These are phyloP conservation scores for Polyporus arcularius DNA, from an alignment of 768 basidiomycete genomes.

Conservation along the genomic window DNA sequence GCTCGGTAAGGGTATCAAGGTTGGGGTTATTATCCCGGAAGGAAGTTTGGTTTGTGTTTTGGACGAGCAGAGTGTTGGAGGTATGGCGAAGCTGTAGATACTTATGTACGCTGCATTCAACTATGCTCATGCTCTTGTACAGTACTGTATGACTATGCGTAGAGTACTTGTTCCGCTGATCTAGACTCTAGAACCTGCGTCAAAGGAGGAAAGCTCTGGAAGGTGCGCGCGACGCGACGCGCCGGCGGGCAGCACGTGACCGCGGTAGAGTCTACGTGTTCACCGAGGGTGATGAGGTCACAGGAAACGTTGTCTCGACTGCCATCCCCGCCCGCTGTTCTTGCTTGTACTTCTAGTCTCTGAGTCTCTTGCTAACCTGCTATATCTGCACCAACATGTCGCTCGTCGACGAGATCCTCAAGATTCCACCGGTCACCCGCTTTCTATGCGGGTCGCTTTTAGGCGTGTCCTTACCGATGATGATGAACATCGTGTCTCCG, in stretches of 20 bases:
- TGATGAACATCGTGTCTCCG: conserved; percentile 53
- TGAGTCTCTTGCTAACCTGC: neutral
- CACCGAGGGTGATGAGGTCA: conserved; percentile 7
- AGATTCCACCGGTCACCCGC: conserved; percentile 84
- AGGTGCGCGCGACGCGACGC: conserved; percentile 16
- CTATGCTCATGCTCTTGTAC: too few species aligned
- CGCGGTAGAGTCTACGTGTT: conserved; percentile 20
- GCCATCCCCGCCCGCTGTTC: neutral
- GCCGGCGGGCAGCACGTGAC: conserved; percentile 9
- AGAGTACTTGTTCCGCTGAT: too few species aligned
- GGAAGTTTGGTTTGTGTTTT: conserved; percentile 15
- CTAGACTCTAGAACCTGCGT: neutral
- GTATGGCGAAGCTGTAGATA: conserved; percentile 3
- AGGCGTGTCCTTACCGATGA: conserved; percentile 56
- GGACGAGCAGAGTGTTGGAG: neutral
- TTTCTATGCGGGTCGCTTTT: conserved; percentile 63
- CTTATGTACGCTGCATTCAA: neutral
- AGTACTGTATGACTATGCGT: too few species aligned
- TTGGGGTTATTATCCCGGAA: conserved; percentile 12
- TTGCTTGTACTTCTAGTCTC: neutral
- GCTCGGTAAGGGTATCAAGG: conserved; percentile 13
- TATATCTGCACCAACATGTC: conserved; percentile 24
- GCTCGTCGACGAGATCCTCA: conserved; percentile 57
- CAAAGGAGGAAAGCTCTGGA: conserved; percentile 6
- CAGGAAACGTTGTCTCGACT: neutral